Conservation (phyloP, 83 land plant species). For the Thuja plicata region DNA sequence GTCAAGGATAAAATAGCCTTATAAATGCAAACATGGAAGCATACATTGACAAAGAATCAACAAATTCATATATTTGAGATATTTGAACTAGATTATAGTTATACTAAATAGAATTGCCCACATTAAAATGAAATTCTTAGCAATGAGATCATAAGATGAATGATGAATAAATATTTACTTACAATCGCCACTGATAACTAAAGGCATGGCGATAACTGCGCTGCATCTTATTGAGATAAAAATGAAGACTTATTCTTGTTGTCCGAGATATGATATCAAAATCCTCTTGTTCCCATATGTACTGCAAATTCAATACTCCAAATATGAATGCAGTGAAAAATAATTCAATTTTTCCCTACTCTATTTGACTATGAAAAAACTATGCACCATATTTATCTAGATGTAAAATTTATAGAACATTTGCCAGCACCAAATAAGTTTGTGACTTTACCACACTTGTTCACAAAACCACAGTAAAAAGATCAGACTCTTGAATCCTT, state of each 20-base stretch:
- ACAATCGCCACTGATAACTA: constrained; percentile 88
- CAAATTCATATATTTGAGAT: neutral
- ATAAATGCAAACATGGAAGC: neutral
- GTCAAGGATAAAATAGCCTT: neutral
- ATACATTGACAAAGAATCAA: neutral
- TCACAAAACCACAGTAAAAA: neutral
- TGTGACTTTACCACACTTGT: neutral
- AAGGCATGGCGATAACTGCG: constrained; percentile 77
- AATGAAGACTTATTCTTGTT: constrained; percentile 90
- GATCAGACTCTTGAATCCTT: neutral
- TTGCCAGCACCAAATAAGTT: neutral
- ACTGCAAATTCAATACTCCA: constrained; percentile 39
- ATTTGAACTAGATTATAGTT: neutral
- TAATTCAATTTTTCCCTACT: neutral
- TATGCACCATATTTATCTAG: neutral
- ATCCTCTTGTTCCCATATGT: constrained; percentile 88
- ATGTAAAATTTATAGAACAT: neutral
- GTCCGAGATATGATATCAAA: constrained; percentile 73
- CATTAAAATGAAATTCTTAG: neutral
- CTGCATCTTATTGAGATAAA: constrained; percentile 59
- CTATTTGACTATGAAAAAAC: neutral
- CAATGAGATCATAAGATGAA: neutral
- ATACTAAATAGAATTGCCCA: neutral
- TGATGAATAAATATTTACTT: constrained; percentile 25
- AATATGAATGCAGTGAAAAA: neutral